Evolutionary conservation across 1,284 basidiomycete species (phyloP), one percentile per base, ranked within the genome.

Genomic region (Gomphus bonarii): DNA sequence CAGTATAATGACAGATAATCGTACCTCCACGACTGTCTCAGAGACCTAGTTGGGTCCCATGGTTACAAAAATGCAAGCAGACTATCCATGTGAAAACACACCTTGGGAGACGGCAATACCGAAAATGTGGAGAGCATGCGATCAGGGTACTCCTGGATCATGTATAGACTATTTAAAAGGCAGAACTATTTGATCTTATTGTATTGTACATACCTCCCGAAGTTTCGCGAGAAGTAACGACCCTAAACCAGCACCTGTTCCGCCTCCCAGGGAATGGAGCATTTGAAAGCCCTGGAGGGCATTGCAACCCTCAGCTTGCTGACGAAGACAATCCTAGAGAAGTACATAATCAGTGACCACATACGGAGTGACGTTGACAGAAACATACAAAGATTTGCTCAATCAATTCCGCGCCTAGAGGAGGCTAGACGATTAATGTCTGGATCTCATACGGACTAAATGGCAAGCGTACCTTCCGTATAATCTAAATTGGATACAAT

Each of bases 91-190:
- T 12, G 11, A 30, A n/a, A 12, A 65, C 73, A 58, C 54, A 83
- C 85, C 71, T 92, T 93, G 2, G 95, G 93, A 36, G 91, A 91
- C 1, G 95, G 95, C 20, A 97, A 74, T 59, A 97, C 78, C 0
- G 92, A 95, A 68, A 92, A 98, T 0, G 95, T 97, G 18, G 91
- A 80, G 58, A 97, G 77, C 90, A 97, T 97, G 59, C 94, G 81
- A 67, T 95, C 92, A 14, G 92, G 91, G 65, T 77, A 94, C 77
- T 95, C 91, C 85, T 82, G 65, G 61, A 67, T 61, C 66, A 64
- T 69, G 60, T 58, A 66, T 61, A 65, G 66, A 22, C 20, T 38
- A 12, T 35, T n/a, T n/a, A 12, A 16, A 40, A 33, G 59, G 69
- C 72, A 70, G 57, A 51, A 47, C 31, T 28, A 36, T 11, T 22